Evolutionary conservation across 2,329 filamentous ascomycete species (phyloP), one percentile per base, ranked within the genome.

Genomic region (Penicillium decumbens): DNA sequence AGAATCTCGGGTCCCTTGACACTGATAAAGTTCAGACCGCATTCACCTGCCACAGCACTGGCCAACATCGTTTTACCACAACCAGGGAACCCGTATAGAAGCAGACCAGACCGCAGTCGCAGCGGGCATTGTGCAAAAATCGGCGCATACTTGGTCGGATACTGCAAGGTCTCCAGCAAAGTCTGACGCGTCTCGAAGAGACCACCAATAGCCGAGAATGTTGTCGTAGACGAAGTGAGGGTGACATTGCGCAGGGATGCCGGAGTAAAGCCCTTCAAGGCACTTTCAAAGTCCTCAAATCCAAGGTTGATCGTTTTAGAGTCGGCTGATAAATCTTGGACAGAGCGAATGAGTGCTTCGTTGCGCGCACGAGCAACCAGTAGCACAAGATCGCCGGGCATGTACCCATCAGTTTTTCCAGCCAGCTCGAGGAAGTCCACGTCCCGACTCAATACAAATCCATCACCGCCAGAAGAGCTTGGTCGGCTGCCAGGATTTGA

Each of bases 1-100:
- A 98, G 75, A 51, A 98, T 97, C 70, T 98, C 95, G 0, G 93
- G 93, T 0, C 93, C 93, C 73, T 98, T 98, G 64, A 98, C 93
- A 35, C 86, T 91, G 70, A 98, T 98, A 72, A 98, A 98, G 71
- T 98, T 98, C 53, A 98, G 83, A 0, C 92, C 92, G 64, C 92
- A 97, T 73, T 98, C 93, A 48, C 92, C 92, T 10, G 95, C 93
- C n/a, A 98, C 92, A 0, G 93, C 93, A 50, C 89, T 95, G 18
- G 95, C 93, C 8, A 98, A 82, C 7, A 98, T 79, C 0, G 93
- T 98, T 73, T 98, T 98, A 54, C 95, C 95, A 65, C 93, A 97
- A 2, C 93, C 93, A 0, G 93, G 93, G 63, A 88, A 97, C 25
- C 93, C 93, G 66, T 98, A 98, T 0, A 98, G 79, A 3, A 98